phyloP scores from a whole-genome alignment of 2,329 filamentous ascomycete genomes.

The Emmonsiellopsis sp. region DNA sequence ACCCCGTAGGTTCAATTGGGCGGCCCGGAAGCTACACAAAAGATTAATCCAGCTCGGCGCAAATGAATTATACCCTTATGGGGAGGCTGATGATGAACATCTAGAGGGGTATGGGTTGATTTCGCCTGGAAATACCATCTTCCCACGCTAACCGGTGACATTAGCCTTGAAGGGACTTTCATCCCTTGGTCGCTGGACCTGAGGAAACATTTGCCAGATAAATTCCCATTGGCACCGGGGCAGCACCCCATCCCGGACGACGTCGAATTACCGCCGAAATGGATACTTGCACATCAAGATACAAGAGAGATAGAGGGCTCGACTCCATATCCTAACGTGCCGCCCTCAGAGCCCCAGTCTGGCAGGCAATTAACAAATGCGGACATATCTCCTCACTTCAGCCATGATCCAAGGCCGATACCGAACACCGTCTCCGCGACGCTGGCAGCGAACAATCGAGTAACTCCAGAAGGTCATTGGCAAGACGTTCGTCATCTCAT shows the following conservation, averaged over 20 bases:
- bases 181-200: conserved; percentile 66
- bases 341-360: background rate
- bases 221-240: conserved; percentile 60
- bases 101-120: conserved; percentile 64
- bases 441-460: conserved; percentile 56
- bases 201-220: conserved; percentile 53
- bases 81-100: conserved; percentile 89
- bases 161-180: conserved; percentile 71
- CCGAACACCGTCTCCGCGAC: conserved; percentile 47
- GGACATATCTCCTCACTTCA: background rate
- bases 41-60: conserved; percentile 77
- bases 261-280: conserved; percentile 66
- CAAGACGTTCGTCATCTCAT: conserved; percentile 84
- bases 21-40: conserved; percentile 77
- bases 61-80: conserved; percentile 61
- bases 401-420: conserved; percentile 45
- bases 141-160: background rate
- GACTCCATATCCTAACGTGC: background rate
- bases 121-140: background rate
- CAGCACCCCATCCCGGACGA: conserved; percentile 63
- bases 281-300: conserved; percentile 36
- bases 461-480: conserved; percentile 73
- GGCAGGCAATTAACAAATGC: conserved; percentile 3
- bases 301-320: conserved; percentile 6
- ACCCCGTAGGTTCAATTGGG: conserved; percentile 71